These are phyloP conservation scores for Austroboletus novae-zelandiae DNA, from an alignment of 1,284 basidiomycete genomes.

Conservation along the genomic window DNA sequence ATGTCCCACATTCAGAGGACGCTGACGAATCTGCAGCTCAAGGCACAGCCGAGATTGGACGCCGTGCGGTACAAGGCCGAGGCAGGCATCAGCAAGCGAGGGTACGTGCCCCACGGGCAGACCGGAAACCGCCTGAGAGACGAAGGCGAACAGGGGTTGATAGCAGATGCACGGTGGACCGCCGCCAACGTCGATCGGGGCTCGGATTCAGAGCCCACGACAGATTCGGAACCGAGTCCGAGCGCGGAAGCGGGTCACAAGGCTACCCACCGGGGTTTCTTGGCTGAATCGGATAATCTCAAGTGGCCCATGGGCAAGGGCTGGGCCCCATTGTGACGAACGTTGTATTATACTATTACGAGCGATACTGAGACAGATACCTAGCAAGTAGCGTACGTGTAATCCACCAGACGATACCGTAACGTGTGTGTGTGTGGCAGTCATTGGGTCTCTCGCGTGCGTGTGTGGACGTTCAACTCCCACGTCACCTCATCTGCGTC, in stretches of 20 bases:
- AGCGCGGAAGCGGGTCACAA: slow-evolving; percentile 15
- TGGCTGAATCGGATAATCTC: slow-evolving; percentile 47
- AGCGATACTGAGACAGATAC: slow-evolving; percentile 18
- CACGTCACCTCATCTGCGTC: slow-evolving; percentile 4
- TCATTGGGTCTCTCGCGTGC: background rate
- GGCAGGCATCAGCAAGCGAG: slow-evolving; percentile 58
- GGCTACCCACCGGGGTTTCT: slow-evolving; percentile 6
- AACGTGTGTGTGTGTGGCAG: background rate
- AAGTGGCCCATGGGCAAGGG: slow-evolving; percentile 63
- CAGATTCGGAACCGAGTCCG: slow-evolving; percentile 25
- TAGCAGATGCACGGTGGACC: slow-evolving; percentile 28
- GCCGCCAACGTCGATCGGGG: slow-evolving; percentile 26
- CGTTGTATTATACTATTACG: slow-evolving; percentile 24
- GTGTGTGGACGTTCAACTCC: background rate
- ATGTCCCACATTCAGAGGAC: slow-evolving; percentile 46
- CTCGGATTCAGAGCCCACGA: slow-evolving; percentile 20
- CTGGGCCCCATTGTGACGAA: slow-evolving; percentile 46
- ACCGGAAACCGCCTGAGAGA: slow-evolving; percentile 24
- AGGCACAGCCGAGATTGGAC: slow-evolving; percentile 45
- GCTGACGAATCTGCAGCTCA: slow-evolving; percentile 46
- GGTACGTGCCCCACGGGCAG: slow-evolving; percentile 45
- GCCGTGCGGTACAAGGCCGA: slow-evolving; percentile 69
- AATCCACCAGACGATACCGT: slow-evolving; percentile 17
- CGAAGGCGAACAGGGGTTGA: slow-evolving; percentile 35
- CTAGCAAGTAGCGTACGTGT: slow-evolving; percentile 14